phyloP scores from a whole-genome alignment of 2,329 filamentous ascomycete species.

The Lasiodiplodia citricola region DNA sequence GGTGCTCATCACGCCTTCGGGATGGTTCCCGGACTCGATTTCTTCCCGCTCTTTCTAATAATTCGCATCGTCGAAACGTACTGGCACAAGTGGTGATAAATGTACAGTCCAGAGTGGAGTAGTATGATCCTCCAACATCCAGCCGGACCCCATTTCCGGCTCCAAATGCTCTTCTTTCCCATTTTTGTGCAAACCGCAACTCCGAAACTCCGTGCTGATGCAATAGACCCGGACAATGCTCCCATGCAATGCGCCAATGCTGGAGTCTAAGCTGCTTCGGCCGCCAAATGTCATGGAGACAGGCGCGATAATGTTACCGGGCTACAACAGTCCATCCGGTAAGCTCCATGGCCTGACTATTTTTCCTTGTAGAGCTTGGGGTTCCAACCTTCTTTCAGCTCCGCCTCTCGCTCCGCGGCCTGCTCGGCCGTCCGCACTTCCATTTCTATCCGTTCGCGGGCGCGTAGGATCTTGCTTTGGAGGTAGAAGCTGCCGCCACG shows the following conservation, averaged over 20 bases:
- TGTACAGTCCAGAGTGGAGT: conserved; percentile 25
- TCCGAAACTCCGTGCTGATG: conserved; percentile 29
- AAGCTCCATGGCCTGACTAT: conserved; percentile 43
- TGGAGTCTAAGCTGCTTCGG: neutral
- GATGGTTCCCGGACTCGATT: neutral
- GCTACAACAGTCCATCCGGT: conserved; percentile 8
- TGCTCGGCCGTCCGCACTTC: conserved; percentile 77
- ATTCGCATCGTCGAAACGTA: neutral
- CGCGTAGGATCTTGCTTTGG: conserved; percentile 93
- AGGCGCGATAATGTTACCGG: neutral
- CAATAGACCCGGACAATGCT: conserved; percentile 23
- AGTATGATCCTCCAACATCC: neutral
- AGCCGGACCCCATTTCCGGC: neutral
- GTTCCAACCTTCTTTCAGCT: conserved; percentile 85
- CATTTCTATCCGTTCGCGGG: conserved; percentile 88
- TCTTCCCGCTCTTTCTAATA: conserved; percentile 10
- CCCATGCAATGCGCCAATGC: conserved; percentile 21
- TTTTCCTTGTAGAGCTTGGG: conserved; percentile 93
- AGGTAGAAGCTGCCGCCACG: conserved; percentile 98
- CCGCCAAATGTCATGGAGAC: conserved; percentile 1
- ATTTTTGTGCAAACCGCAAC: conserved; percentile 3
- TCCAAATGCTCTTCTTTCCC: neutral
- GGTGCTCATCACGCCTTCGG: neutral
- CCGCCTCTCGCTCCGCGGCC: conserved; percentile 74
- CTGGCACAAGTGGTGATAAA: conserved; percentile 3